phyloP scores from a whole-genome alignment of 2,329 filamentous ascomycete genomes.

The Pyrenochaeta sp. region DNA sequence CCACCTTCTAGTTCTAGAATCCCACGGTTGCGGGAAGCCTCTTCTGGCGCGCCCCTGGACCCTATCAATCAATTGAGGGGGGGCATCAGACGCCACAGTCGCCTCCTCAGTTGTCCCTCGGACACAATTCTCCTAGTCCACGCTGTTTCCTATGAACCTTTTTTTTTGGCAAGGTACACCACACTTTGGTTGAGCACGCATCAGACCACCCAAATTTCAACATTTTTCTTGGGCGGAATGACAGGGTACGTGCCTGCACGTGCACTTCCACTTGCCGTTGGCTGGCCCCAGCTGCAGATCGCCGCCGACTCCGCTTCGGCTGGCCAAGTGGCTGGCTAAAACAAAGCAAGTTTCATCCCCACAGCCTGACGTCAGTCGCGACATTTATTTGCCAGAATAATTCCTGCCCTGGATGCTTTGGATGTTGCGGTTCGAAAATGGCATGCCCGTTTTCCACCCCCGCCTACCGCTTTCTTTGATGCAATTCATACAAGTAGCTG shows the following conservation, averaged over 20 bases:
- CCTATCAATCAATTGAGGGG: slow-evolving; percentile 11
- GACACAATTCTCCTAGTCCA: neutral
- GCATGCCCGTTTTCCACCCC: neutral
- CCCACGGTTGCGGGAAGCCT: slow-evolving; percentile 6
- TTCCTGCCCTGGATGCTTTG: too few relatives aligned
- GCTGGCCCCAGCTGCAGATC: slow-evolving; percentile 15
- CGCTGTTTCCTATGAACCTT: too few relatives aligned
- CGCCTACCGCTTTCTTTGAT: neutral
- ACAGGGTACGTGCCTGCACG: slow-evolving; percentile 15
- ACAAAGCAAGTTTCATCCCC: slow-evolving; percentile 24
- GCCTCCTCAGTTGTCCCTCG: too few relatives aligned
- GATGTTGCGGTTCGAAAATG: too few relatives aligned
- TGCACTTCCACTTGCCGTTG: slow-evolving; percentile 4
- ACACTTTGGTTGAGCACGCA: neutral
- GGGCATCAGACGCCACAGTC: slow-evolving; percentile 14
- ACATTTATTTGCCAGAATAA: slow-evolving; percentile 1
- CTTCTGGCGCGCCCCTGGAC: slow-evolving; percentile 6
- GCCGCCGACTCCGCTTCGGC: slow-evolving; percentile 5
- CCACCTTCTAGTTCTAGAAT: slow-evolving; percentile 26
- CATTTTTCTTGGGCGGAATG: neutral
- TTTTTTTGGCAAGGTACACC: too few relatives aligned
- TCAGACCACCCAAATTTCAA: neutral
- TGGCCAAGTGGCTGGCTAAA: slow-evolving; percentile 6
- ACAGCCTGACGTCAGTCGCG: slow-evolving; percentile 23
- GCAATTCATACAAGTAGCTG: neutral